These are phyloP conservation scores for Chrysochromulina tobinii DNA, from an alignment of 78 protist species.

Conservation along the genomic window DNA sequence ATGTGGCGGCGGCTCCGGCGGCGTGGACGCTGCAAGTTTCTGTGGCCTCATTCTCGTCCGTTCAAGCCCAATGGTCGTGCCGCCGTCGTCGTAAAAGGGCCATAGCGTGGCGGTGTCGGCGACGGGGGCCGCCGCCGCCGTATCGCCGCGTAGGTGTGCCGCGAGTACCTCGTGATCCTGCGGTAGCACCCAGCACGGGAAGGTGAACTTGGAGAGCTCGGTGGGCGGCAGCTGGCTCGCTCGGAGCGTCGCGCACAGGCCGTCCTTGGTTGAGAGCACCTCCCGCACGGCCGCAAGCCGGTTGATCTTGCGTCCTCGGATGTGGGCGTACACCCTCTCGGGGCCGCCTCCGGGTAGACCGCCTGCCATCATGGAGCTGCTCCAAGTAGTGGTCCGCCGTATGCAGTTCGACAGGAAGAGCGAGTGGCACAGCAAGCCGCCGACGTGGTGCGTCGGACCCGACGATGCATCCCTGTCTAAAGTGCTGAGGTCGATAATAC, in stretches of 20 bases:
- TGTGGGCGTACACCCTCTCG: not conserved
- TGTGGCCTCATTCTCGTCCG: too few relatives aligned
- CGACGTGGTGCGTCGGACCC: not conserved
- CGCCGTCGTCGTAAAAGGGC: too few relatives aligned
- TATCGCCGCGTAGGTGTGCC: too few relatives aligned
- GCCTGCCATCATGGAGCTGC: not conserved
- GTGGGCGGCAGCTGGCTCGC: not conserved
- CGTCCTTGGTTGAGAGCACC: not conserved
- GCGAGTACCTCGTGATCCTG: too few relatives aligned
- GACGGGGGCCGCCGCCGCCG: too few relatives aligned
- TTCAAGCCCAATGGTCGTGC: too few relatives aligned
- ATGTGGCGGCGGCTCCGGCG: too few relatives aligned
- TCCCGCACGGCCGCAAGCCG: not conserved
- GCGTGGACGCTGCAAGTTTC: too few relatives aligned
- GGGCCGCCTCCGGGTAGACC: too few relatives aligned
- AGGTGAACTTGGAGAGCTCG: not conserved
- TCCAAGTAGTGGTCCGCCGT: not conserved
- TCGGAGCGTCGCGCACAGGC: not conserved
- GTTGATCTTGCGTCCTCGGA: not conserved
- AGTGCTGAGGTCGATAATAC: not conserved
- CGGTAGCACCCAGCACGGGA: not conserved
- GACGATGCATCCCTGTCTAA: not conserved
- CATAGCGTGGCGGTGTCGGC: too few relatives aligned
- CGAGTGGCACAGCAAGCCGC: not conserved
- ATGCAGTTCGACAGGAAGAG: not conserved